Evolutionary conservation across 2,329 filamentous ascomycete species (phyloP).

Genomic region (Coniochaeta sp.): DNA sequence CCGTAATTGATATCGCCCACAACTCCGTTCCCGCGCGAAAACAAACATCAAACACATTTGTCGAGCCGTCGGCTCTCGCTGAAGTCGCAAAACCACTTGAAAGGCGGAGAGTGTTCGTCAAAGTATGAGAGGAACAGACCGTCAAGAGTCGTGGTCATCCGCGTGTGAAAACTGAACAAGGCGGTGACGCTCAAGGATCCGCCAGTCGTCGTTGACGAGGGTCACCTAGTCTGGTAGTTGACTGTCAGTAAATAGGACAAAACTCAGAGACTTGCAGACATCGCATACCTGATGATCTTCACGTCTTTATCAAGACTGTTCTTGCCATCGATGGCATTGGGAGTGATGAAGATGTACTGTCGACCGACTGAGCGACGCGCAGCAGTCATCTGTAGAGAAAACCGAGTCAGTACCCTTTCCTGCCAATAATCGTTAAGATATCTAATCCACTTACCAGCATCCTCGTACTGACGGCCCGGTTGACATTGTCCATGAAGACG

Average conservation of each 20-base stretch:
- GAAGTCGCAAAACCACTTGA: neutral
- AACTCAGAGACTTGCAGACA: neutral
- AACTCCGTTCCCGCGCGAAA: neutral
- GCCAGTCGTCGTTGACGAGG: conserved; percentile 47
- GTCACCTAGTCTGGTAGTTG: conserved; percentile 41
- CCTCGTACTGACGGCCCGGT: conserved; percentile 84
- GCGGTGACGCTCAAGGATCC: conserved; percentile 11
- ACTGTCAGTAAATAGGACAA: conserved; percentile 16
- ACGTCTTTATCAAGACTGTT: conserved; percentile 60
- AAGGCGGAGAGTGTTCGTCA: neutral
- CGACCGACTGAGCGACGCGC: conserved; percentile 81
- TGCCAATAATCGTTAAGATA: neutral
- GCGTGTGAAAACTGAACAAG: neutral
- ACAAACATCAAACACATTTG: neutral
- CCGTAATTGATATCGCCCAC: neutral
- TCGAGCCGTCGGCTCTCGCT: neutral
- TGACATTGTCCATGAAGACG: conserved; percentile 98
- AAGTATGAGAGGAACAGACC: neutral
- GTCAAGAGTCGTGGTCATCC: neutral
- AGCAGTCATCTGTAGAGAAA: conserved; percentile 59
- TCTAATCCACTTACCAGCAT: conserved; percentile 64
- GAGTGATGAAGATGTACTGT: conserved; percentile 95
- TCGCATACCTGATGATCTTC: conserved; percentile 62
- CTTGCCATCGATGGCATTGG: conserved; percentile 67
- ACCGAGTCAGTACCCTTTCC: neutral